A percentile compares a stretch with the other conserved stretches of the same genome.
phyloP scores from a whole-genome alignment of 176 grass and related monocot species.

The Hsuehochloa calcarea region DNA sequence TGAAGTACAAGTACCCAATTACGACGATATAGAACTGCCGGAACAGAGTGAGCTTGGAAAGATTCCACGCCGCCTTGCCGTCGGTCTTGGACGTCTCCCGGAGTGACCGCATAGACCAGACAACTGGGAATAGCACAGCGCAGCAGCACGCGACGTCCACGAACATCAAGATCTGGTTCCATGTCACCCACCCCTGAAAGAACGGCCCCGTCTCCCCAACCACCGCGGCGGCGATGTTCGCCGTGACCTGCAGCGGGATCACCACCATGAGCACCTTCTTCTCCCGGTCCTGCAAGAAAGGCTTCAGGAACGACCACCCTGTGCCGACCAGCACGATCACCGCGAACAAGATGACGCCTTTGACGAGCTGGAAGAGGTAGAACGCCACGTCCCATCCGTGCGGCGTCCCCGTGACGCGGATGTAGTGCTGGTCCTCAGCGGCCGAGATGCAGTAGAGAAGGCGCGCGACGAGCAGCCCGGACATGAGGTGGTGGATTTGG shows the following conservation, averaged over 20 bases:
- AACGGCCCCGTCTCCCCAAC: slow-evolving; percentile 85
- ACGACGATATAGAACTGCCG: slow-evolving; percentile 84
- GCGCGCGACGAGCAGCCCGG: slow-evolving; percentile 57
- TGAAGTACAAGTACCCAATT: slow-evolving; percentile 89
- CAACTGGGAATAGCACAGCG: slow-evolving; percentile 58
- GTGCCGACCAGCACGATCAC: slow-evolving; percentile 87
- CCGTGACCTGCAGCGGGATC: slow-evolving; percentile 81
- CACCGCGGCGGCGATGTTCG: slow-evolving; percentile 60
- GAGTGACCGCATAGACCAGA: slow-evolving; percentile 83
- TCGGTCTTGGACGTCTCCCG: slow-evolving; percentile 84
- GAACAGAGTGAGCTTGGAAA: slow-evolving; percentile 81
- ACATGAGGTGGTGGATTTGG: slow-evolving; percentile 94
- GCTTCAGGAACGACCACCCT: slow-evolving; percentile 93
- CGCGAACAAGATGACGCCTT: slow-evolving; percentile 73
- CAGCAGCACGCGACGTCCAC: slow-evolving; percentile 42
- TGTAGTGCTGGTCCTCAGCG: slow-evolving; percentile 86
- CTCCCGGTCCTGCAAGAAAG: slow-evolving; percentile 84
- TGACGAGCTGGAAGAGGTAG: slow-evolving; percentile 87
- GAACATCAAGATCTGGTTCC: slow-evolving; percentile 68
- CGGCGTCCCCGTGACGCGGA: slow-evolving; percentile 78
- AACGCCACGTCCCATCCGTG: slow-evolving; percentile 89
- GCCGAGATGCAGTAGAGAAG: slow-evolving; percentile 78
- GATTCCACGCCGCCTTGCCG: slow-evolving; percentile 69
- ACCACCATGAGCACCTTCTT: slow-evolving; percentile 96
- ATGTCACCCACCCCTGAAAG: slow-evolving; percentile 58